Evolutionary conservation across 306 rosid species (phyloP).

Genomic region (Cajanus cajan): DNA sequence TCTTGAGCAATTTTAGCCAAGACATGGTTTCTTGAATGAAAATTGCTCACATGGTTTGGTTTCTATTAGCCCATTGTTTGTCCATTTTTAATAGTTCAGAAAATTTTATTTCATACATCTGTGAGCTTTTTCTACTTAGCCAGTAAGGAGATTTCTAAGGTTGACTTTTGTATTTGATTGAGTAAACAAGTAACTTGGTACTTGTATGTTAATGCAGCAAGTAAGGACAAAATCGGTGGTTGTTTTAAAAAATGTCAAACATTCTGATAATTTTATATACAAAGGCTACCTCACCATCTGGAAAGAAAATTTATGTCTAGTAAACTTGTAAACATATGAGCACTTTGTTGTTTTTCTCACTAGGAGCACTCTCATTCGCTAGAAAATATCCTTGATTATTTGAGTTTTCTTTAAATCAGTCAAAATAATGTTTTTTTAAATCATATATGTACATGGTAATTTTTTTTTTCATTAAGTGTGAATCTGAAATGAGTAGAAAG

Average conservation of each 20-base stretch:
- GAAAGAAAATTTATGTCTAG: neutral
- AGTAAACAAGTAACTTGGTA: no score
- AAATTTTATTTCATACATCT: neutral
- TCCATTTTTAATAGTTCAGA: neutral
- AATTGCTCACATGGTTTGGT: conserved; percentile 20
- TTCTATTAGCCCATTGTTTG: neutral
- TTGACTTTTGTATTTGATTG: no score
- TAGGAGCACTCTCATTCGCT: neutral
- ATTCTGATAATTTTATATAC: conserved; percentile 23
- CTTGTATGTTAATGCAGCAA: neutral
- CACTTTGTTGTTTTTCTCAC: neutral
- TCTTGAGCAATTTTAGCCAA: conserved; percentile 53
- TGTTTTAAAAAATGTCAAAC: neutral
- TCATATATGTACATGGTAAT: no score
- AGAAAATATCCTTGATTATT: neutral
- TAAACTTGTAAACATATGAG: neutral
- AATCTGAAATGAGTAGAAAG: no score
- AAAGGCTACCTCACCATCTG: neutral
- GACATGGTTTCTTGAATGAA: conserved; percentile 67
- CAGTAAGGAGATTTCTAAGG: no score
- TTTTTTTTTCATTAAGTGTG: no score
- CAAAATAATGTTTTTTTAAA: no score
- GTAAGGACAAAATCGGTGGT: neutral
- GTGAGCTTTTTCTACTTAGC: no score
- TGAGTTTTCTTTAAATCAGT: no score